Evolutionary conservation across 495 filamentous ascomycete species (phyloP), one percentile per base, ranked within the genome.

Genomic region (Mytilinidion resinicola): DNA sequence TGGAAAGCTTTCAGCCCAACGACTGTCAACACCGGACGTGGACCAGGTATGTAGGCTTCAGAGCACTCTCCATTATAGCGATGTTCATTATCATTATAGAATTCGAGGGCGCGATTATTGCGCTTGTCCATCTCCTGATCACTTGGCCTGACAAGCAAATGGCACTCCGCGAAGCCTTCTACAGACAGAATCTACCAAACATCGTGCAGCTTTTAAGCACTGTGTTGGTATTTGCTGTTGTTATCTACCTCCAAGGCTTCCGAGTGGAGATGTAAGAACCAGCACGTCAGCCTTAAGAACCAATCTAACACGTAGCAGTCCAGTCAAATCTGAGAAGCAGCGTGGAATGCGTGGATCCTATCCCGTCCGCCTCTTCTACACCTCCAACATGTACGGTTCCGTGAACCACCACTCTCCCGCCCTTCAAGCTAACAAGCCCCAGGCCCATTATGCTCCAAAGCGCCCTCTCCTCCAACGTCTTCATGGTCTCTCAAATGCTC

Each of bases 371-470:
- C 85, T 90, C 38, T 91, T 90, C 79, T 91, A 91, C 74, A 91
- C 87, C 64, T 88, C 84, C 67, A 90, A 90, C 82, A 90, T 99
- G 25, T 30, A 30, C 25, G 25, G 25, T 3, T 6, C 25, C 25
- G 2, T 30, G 3, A 6, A 30, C 25, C 25, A 30, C 25, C 25
- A 30, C 25, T 30, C 6, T 6, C 25, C 25, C 25, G 6, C 3
- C 6, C 6, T 30, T 3, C 25, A 30, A 30, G 25, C 25, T 30
- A 30, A 30, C 25, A 30, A 86, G 82, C 65, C 88, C 88, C 81
- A 89, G 96, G 95, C 95, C 95, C 67, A 99, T 99, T 79, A 97
- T 99, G 95, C 82, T 99, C 63, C 95, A 97, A 78, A 95, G 90
- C 41, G 92, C 95, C 53, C 83, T 99, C 59, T 95, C 89, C 67